These are phyloP conservation scores for Camptophora hylomeconis DNA, from an alignment of 2,329 filamentous ascomycete species.

Conservation along the genomic window DNA sequence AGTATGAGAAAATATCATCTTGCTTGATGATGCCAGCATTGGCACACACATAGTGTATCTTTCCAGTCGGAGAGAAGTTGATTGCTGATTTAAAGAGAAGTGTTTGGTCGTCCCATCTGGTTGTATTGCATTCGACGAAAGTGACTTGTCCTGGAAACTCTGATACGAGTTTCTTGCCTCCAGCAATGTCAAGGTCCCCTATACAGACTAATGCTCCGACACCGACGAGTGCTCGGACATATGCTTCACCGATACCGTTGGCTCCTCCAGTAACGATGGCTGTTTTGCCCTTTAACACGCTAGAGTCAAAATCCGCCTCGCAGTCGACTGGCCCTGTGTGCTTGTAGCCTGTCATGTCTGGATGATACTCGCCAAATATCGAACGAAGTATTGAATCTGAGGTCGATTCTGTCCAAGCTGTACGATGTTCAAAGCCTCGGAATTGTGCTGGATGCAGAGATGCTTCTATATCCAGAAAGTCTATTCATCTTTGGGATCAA, in stretches of 20 bases:
- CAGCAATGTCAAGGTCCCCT: conserved; percentile 14
- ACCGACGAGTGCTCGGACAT: conserved; percentile 19
- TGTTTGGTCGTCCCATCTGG: conserved; percentile 22
- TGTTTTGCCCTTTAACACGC: conserved; percentile 21
- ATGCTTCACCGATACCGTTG: conserved; percentile 22
- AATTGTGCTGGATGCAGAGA: too few species aligned
- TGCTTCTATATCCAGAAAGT: too few species aligned
- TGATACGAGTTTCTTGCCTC: conserved; percentile 14
- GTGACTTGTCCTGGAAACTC: conserved; percentile 18
- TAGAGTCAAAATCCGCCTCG: conserved; percentile 9
- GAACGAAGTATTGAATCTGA: too few species aligned
- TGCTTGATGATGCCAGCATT: conserved; percentile 22
- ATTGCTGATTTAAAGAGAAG: conserved; percentile 19
- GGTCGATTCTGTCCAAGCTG: too few species aligned
- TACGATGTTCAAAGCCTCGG: too few species aligned
- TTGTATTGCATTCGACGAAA: conserved; percentile 21
- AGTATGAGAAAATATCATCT: conserved; percentile 19
- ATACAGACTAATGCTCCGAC: conserved; percentile 14
- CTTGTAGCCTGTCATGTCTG: conserved; percentile 11
- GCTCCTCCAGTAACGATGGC: conserved; percentile 22
- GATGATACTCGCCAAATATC: too few species aligned
- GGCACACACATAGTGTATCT: conserved; percentile 21
- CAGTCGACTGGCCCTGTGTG: conserved; percentile 10
- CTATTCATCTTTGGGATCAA: too few species aligned
- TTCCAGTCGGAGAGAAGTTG: conserved; percentile 17